Evolutionary conservation across 169 alveolate genomes (phyloP).

Genomic region (Plasmodium inui): DNA sequence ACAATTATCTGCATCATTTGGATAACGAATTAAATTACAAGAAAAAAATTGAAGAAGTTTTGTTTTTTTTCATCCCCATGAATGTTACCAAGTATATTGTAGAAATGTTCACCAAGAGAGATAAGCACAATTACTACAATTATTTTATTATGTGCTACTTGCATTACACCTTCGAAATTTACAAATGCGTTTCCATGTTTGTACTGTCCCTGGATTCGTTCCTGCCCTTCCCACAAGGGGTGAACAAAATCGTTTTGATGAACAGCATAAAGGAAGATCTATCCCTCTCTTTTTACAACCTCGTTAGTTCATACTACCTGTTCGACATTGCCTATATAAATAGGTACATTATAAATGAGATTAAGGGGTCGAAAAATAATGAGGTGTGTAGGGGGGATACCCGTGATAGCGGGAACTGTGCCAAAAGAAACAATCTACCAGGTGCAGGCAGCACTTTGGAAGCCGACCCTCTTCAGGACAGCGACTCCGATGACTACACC

Average conservation of each 20-base stretch:
- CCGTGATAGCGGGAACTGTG: neutral
- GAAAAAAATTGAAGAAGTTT: constrained; percentile 34
- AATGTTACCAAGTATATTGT: constrained; percentile 23
- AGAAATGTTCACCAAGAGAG: neutral
- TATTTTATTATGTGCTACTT: constrained; percentile 44
- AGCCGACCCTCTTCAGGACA: neutral
- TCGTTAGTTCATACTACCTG: neutral
- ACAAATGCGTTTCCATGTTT: constrained; percentile 37
- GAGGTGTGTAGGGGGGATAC: neutral
- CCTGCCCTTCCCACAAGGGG: constrained; percentile 42
- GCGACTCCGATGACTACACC: constrained; percentile 47
- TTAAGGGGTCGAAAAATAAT: neutral
- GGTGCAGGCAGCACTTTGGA: neutral
- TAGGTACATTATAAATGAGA: constrained; percentile 1
- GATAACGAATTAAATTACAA: constrained; percentile 46
- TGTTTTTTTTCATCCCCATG: constrained; percentile 69
- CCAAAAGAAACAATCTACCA: neutral
- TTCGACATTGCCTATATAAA: constrained; percentile 43
- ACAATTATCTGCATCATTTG: neutral
- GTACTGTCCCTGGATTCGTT: constrained; percentile 13
- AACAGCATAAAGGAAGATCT: constrained; percentile 30
- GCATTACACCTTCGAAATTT: constrained; percentile 51
- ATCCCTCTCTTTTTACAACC: neutral
- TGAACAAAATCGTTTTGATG: constrained; percentile 18
- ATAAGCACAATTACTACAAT: constrained; percentile 1